Conservation (phyloP, 2,329 filamentous ascomycete species). For the Aureobasidium sp. region DNA sequence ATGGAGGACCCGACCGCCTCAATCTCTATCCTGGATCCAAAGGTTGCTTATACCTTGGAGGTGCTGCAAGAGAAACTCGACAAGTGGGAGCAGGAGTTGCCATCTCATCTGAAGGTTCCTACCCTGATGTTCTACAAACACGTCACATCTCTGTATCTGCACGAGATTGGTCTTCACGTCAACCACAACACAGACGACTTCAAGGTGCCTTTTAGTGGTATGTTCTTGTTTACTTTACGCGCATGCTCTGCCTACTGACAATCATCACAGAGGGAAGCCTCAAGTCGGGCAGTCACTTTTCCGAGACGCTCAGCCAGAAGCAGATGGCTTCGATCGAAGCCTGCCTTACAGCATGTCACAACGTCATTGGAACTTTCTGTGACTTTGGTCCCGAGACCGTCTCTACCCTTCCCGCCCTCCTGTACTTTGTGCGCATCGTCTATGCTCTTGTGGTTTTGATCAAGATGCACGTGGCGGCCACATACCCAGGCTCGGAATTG, state of each 20-base stretch:
- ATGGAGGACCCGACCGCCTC: constrained; percentile 44
- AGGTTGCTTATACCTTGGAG: constrained; percentile 46
- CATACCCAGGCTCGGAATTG: constrained; percentile 39
- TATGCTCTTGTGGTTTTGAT: constrained; percentile 51
- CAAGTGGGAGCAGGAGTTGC: constrained; percentile 36
- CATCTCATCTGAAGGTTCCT: constrained; percentile 28
- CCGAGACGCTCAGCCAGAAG: constrained; percentile 35
- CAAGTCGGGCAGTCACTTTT: constrained; percentile 27
- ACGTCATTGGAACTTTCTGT: constrained; percentile 41
- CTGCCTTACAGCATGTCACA: constrained; percentile 37
- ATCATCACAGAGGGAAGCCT: constrained; percentile 30
- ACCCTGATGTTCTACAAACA: constrained; percentile 37
- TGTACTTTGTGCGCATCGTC: constrained; percentile 42
- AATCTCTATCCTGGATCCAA: constrained; percentile 45
- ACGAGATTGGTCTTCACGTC: constrained; percentile 42
- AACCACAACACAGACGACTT: constrained; percentile 36
- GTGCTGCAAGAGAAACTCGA: constrained; percentile 47
- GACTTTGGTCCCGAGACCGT: constrained; percentile 38
- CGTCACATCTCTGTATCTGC: constrained; percentile 40
- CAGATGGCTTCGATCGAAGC: constrained; percentile 40
- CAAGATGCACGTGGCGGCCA: constrained; percentile 50
- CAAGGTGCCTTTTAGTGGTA: constrained; percentile 27
- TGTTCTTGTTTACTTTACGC: not conserved
- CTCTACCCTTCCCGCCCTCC: constrained; percentile 36
- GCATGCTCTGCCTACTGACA: constrained; percentile 20